Base-by-base conservation (phyloP, 73 alveolate species). In the Durusdinium trenchii region DNA sequence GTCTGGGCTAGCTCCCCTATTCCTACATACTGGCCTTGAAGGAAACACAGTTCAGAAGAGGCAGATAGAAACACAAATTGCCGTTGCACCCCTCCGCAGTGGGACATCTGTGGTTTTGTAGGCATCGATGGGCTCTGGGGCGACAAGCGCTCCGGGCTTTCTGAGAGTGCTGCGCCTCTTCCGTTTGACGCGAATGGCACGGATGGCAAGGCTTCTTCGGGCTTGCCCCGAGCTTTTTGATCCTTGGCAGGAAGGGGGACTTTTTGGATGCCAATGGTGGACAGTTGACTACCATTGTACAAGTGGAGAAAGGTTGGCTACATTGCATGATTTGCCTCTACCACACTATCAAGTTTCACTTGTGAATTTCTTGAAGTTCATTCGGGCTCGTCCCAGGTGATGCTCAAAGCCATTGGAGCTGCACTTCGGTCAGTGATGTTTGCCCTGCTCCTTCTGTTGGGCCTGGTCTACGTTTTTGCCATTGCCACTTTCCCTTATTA, bases 201-300 rank as follows among this genome's bases (percentile, higher is more conserved):
- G 99, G 5, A 94, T 94, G 99, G 99, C 99, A 30, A 78, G 99
- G 51, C 94, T 94, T 18, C 84, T 94, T 47, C 99, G 99, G 40
- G 91, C 98, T 32, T 91, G 98, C 40, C 98, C 98, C 3, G 98
- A 91, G 60, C 98, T 91, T 2, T 91, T 91, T 30, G 98, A 32
- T 23, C 16, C 98, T 69, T 48, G 87, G 28, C n/a, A n/a, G n/a
- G 54, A 18, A 26, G 71, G 26, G 71, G 71, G 26, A 57, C 26
- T 18, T 57, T 57, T 14, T 57, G 26, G 14, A 14, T 18, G 71
- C 71, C 35, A 57, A 26, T 14, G 79, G 45, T 30, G 23, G 79
- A n/a, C 14, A 26, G 26, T 26, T 57, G 71, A 57, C 71, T 57
- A 26, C 71, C 26, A 26, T 18, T 57, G 71, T 57, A 57, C 26